Conservation (phyloP, 345 rosid genomes). For the Firmiana major region DNA sequence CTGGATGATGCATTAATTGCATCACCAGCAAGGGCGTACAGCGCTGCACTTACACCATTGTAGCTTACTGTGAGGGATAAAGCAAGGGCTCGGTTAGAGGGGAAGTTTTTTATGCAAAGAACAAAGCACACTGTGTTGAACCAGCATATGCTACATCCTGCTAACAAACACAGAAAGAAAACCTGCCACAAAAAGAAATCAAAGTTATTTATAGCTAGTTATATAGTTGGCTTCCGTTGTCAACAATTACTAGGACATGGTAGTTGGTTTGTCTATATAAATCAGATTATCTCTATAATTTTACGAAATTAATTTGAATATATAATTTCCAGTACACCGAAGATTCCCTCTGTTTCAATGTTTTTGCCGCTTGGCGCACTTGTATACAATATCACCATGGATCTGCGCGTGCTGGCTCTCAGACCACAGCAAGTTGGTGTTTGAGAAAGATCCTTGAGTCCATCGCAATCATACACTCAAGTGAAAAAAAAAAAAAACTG, state of each 20-base stretch:
- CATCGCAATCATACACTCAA: neutral
- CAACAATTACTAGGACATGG: neutral
- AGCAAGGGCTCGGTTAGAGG: slow-evolving; percentile 70
- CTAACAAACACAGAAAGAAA: slow-evolving; percentile 69
- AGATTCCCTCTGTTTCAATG: no score
- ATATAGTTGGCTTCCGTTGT: no score
- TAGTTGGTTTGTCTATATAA: neutral
- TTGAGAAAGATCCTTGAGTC: neutral
- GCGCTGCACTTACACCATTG: slow-evolving; percentile 91
- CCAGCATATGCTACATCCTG: slow-evolving; percentile 95
- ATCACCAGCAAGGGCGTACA: slow-evolving; percentile 70
- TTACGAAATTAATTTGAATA: neutral
- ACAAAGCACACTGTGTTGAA: slow-evolving; percentile 96
- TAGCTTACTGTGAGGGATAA: slow-evolving; percentile 86
- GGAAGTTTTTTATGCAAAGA: slow-evolving; percentile 83
- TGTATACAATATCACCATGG: no score
- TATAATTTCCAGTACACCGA: neutral
- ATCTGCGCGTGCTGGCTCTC: no score
- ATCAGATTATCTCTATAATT: neutral
- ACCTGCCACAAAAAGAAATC: slow-evolving; percentile 44
- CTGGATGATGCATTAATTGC: slow-evolving; percentile 57
- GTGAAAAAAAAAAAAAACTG: neutral
- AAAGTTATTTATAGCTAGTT: neutral
- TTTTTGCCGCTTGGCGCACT: neutral
- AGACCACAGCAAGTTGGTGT: neutral